phyloP scores from a whole-genome alignment of 805 yeast genomes.

The Candida pseudoglaebosa region DNA sequence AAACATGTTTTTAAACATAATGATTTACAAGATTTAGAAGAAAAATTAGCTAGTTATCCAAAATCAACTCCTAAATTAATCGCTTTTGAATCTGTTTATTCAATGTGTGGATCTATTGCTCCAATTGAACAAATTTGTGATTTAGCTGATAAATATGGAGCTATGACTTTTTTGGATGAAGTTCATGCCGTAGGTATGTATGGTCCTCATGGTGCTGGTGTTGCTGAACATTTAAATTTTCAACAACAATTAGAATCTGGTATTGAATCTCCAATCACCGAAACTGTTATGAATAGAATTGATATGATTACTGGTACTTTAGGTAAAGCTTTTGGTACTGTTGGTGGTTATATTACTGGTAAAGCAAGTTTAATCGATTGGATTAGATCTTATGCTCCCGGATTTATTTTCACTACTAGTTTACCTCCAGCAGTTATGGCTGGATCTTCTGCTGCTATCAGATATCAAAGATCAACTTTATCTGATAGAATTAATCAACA shows the following conservation, averaged over 20 bases:
- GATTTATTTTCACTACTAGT: conserved; percentile 94
- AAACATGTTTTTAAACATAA: conserved; percentile 93
- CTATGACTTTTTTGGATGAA: conserved; percentile 93
- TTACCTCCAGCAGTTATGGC: conserved; percentile 98
- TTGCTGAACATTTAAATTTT: conserved; percentile 93
- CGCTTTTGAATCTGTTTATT: conserved; percentile 95
- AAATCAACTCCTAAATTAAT: conserved; percentile 86
- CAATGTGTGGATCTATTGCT: conserved; percentile 97
- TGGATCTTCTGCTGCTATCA: conserved; percentile 84
- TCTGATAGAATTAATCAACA: conserved; percentile 83
- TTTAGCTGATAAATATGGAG: conserved; percentile 96
- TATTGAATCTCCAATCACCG: conserved; percentile 40
- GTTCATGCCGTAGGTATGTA: conserved; percentile 99
- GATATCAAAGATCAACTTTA: conserved; percentile 75
- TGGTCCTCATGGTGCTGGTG: conserved; percentile 99
- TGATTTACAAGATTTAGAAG: conserved; percentile 79
- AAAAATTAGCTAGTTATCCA: conserved; percentile 73
- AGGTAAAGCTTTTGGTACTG: conserved; percentile 95
- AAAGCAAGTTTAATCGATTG: conserved; percentile 81
- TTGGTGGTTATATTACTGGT: conserved; percentile 97
- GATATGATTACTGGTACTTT: conserved; percentile 97
- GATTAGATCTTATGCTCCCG: conserved; percentile 95
- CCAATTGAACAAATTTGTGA: conserved; percentile 92
- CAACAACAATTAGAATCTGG: conserved; percentile 74
- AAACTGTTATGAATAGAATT: conserved; percentile 79